Base-by-base conservation (phyloP, 1,139 yeast genomes). In the Protomyces inouyei region DNA sequence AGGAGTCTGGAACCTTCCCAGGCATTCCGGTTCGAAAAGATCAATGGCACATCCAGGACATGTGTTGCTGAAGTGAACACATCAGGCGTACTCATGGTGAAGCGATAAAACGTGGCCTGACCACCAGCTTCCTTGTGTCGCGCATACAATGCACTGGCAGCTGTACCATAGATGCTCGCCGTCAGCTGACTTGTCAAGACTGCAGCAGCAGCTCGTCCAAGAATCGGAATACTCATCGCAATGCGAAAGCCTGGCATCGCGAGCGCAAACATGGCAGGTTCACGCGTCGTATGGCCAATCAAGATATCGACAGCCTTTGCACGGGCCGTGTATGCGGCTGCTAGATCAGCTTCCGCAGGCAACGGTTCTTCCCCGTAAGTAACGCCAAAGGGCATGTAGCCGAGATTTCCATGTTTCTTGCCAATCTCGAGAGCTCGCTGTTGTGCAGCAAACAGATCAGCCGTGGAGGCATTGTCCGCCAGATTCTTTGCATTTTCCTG, bases 331-430 rank as follows among this genome's bases (percentile, higher is more conserved):
- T 53, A 53, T n/a, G 56, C 56, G 16, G 28, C 23, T 14, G 35
- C 56, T 10, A 53, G 9, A 18, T 53, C 56, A 12, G 16, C 14
- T 18, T 53, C 56, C 43, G n/a, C 45, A 14, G 56, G 56, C 25
- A 53, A 23, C 18, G 56, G 56, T 6, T 32, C n/a, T 9, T 35
- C 43, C 2, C 56, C 56, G 23, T 53, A 53, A 14, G 35, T 38
- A 3, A 53, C 43, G 6, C 56, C 56, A 23, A 53, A 53, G 1
- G 56, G 56, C 56, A 53, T 53, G 43, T 53, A 53, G 6, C 56
- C 56, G 5, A 43, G 56, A 9, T 12, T 10, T 12, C 56, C 56
- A 21, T 35, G 21, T 14, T 36, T 36, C 21, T 53, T 53, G 12
- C 43, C 56, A 14, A 5, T 18, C 12, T 14, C 21, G 21, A 35